phyloP scores from a whole-genome alignment of 768 basidiomycete species.

The Leccinum truebloodii region DNA sequence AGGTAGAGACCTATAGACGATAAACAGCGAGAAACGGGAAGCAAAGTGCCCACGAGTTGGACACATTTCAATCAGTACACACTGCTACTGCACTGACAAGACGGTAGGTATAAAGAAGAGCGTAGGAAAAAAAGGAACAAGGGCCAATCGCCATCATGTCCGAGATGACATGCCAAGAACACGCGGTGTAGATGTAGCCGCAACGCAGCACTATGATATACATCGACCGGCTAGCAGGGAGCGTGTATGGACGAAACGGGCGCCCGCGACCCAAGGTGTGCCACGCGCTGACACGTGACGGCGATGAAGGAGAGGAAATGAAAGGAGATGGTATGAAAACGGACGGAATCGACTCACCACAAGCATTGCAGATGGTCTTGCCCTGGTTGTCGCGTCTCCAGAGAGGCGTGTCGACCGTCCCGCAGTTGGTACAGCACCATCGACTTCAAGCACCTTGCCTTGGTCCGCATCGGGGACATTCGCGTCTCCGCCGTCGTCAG shows the following conservation, averaged over 20 bases:
- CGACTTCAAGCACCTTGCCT: neutral
- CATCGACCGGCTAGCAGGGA: conserved; percentile 32
- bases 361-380: conserved; percentile 86
- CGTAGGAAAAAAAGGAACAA: conserved; percentile 32
- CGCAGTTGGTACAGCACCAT: conserved; percentile 65
- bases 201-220: conserved; percentile 36
- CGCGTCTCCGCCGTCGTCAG: conserved; percentile 5
- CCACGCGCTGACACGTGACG: conserved; percentile 43
- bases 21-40: conserved; percentile 36
- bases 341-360: conserved; percentile 61
- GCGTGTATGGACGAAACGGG: conserved; percentile 29
- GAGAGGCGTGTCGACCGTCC: conserved; percentile 74
- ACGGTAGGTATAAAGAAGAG: conserved; percentile 34
- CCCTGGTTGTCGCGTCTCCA: conserved; percentile 84
- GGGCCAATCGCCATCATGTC: conserved; percentile 37
- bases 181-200: conserved; percentile 32
- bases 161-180: too few species aligned
- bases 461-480: neutral
- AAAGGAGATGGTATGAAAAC: conserved; percentile 36
- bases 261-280: conserved; percentile 35
- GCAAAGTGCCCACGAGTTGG: conserved; percentile 38
- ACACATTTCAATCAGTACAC: conserved; percentile 43
- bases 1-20: conserved; percentile 72
- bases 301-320: conserved; percentile 32
- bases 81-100: conserved; percentile 36